phyloP scores from a whole-genome alignment of 805 yeast genomes.

The Candida coquimbonensis region DNA sequence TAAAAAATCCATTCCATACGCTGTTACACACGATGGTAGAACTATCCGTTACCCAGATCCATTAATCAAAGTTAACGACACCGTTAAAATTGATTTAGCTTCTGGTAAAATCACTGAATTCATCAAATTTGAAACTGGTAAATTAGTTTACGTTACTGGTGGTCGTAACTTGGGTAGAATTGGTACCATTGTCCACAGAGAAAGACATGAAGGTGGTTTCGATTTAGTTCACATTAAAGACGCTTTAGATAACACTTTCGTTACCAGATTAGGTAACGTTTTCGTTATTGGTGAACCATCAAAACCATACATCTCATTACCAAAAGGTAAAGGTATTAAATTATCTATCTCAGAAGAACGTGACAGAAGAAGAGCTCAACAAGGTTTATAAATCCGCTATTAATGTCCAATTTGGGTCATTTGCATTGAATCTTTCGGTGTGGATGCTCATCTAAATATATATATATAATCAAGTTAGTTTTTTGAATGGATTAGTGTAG shows the following conservation, averaged over 20 bases:
- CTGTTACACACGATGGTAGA: slow-evolving; percentile 99
- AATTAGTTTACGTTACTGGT: slow-evolving; percentile 89
- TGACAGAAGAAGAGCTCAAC: slow-evolving; percentile 92
- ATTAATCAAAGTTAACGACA: slow-evolving; percentile 91
- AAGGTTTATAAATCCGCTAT: slow-evolving; percentile 16
- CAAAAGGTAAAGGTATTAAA: slow-evolving; percentile 99
- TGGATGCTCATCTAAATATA: not conserved
- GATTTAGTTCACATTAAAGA: slow-evolving; percentile 97
- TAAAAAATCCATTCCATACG: slow-evolving; percentile 97
- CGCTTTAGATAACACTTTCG: slow-evolving; percentile 88
- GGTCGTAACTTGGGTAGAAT: slow-evolving; percentile 98
- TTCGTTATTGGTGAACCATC: slow-evolving; percentile 94
- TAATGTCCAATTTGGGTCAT: slow-evolving; percentile 1
- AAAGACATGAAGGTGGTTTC: slow-evolving; percentile 97
- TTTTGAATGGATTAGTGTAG: slow-evolving; percentile 4
- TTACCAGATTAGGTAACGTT: slow-evolving; percentile 89
- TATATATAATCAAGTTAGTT: slow-evolving; percentile 7
- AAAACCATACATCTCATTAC: slow-evolving; percentile 90
- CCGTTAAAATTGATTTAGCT: slow-evolving; percentile 94
- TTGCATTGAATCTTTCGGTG: not conserved
- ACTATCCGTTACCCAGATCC: slow-evolving; percentile 99
- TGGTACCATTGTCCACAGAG: slow-evolving; percentile 94
- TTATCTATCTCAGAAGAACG: slow-evolving; percentile 94
- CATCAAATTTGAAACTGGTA: slow-evolving; percentile 91
- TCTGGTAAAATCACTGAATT: slow-evolving; percentile 88